Conservation (phyloP, 2,329 filamentous ascomycete species). For the Aureobasidium sp. region DNA sequence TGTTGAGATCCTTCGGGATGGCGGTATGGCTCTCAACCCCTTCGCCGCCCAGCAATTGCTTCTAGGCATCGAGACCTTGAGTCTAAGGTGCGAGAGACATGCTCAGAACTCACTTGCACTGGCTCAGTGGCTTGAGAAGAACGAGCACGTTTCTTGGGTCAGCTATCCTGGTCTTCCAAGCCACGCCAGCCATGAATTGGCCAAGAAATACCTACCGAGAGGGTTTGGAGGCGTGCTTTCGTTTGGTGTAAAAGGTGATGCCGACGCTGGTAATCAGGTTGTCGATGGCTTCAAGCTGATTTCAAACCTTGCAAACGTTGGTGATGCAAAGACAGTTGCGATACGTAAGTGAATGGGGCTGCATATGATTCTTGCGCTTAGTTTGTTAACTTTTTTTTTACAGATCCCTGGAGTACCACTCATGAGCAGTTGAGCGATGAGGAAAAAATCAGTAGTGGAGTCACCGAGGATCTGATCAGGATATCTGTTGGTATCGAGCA, state of each 20-base stretch:
- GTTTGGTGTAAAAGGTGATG: slow-evolving; percentile 88
- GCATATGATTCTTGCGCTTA: not conserved
- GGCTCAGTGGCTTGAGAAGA: slow-evolving; percentile 75
- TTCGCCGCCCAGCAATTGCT: slow-evolving; percentile 91
- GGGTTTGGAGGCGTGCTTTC: slow-evolving; percentile 88
- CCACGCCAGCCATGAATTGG: slow-evolving; percentile 71
- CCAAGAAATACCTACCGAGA: slow-evolving; percentile 77
- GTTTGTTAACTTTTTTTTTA: not conserved
- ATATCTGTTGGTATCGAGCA: slow-evolving; percentile 95
- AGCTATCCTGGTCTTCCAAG: slow-evolving; percentile 82
- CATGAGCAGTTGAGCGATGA: slow-evolving; percentile 84
- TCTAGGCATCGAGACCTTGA: slow-evolving; percentile 83
- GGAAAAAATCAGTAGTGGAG: slow-evolving; percentile 73
- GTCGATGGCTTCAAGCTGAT: slow-evolving; percentile 94
- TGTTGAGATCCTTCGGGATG: slow-evolving; percentile 82
- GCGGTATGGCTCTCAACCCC: slow-evolving; percentile 76
- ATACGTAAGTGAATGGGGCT: slow-evolving; percentile 45
- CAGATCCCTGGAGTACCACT: slow-evolving; percentile 82
- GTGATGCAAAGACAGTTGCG: slow-evolving; percentile 88
- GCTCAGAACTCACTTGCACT: slow-evolving; percentile 74
- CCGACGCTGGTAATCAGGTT: slow-evolving; percentile 72
- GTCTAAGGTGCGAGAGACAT: slow-evolving; percentile 77
- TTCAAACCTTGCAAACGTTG: slow-evolving; percentile 92
- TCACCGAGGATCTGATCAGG: slow-evolving; percentile 84
- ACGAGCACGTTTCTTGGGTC: slow-evolving; percentile 82